A percentile compares a stretch with the other conserved stretches of the same genome.
phyloP scores from a whole-genome alignment of 73 alveolate species.

The Loxodes magnus region DNA sequence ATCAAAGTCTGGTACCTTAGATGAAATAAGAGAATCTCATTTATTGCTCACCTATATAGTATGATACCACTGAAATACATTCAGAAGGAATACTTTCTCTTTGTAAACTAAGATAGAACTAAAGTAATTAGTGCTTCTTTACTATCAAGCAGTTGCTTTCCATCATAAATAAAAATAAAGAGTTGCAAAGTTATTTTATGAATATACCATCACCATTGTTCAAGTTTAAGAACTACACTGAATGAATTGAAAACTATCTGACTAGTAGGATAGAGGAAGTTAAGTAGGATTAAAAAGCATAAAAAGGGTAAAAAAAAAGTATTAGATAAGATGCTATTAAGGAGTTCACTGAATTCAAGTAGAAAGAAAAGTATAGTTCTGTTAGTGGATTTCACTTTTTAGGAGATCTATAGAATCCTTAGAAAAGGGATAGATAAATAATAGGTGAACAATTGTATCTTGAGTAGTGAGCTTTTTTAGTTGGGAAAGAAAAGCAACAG shows the following conservation, averaged over 20 bases:
- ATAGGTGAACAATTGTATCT: no score
- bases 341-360: no score
- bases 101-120: neutral
- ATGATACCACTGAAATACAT: neutral
- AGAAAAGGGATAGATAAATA: no score
- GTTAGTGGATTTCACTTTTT: no score
- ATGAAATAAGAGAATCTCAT: conserved; percentile 5
- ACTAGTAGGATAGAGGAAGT: neutral
- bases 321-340: no score
- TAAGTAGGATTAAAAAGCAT: no score
- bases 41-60: neutral
- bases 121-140: conserved; percentile 1
- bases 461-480: no score
- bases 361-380: no score
- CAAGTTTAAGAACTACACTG: conserved; percentile 30
- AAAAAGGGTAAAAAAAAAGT: no score
- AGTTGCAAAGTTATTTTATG: conserved; percentile 21
- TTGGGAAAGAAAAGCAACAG: no score
- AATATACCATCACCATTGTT: conserved; percentile 37
- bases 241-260: conserved; percentile 48
- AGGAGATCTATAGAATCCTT: no score
- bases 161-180: neutral
- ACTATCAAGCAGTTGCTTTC: neutral
- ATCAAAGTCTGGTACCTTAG: neutral
- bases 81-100: neutral